A percentile compares a stretch with the other conserved stretches of the same genome.
Evolutionary conservation across 306 rosid species (phyloP).

Genomic region (Quercus ilex): DNA sequence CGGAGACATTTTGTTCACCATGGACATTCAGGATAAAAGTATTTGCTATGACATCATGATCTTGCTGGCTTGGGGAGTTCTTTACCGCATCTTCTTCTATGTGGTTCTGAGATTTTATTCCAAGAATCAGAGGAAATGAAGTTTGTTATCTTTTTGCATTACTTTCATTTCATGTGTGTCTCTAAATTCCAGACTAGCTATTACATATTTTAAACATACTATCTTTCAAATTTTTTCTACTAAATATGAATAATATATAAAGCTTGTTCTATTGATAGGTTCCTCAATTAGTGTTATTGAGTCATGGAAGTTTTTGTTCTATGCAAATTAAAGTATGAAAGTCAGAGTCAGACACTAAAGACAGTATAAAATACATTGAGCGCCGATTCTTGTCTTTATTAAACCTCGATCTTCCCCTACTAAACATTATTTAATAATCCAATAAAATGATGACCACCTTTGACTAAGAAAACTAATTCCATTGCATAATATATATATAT

Average conservation of each 20-base stretch:
- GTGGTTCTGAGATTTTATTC: constrained; percentile 87
- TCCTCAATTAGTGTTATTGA: too few relatives aligned
- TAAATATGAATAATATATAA: not conserved
- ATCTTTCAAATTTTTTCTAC: not conserved
- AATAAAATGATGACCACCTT: too few relatives aligned
- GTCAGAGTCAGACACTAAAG: too few relatives aligned
- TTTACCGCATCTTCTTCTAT: constrained; percentile 73
- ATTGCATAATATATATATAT: too few relatives aligned
- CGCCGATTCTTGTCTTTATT: too few relatives aligned
- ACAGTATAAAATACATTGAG: too few relatives aligned
- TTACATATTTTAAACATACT: not conserved
- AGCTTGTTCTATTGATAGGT: not conserved
- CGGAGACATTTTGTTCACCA: constrained; percentile 60
- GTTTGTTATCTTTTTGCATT: not conserved
- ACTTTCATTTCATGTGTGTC: not conserved
- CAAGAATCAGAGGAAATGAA: constrained; percentile 78
- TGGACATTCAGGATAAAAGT: constrained; percentile 46
- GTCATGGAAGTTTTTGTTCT: too few relatives aligned
- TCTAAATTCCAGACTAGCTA: not conserved
- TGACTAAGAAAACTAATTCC: too few relatives aligned
- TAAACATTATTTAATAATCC: too few relatives aligned
- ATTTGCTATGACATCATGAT: constrained; percentile 56
- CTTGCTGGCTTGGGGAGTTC: constrained; percentile 90
- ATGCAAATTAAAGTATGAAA: too few relatives aligned
- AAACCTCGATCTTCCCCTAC: too few relatives aligned